Evolutionary conservation across 2,329 filamentous ascomycete species (phyloP).

Genomic region (Fusarium irregulare): DNA sequence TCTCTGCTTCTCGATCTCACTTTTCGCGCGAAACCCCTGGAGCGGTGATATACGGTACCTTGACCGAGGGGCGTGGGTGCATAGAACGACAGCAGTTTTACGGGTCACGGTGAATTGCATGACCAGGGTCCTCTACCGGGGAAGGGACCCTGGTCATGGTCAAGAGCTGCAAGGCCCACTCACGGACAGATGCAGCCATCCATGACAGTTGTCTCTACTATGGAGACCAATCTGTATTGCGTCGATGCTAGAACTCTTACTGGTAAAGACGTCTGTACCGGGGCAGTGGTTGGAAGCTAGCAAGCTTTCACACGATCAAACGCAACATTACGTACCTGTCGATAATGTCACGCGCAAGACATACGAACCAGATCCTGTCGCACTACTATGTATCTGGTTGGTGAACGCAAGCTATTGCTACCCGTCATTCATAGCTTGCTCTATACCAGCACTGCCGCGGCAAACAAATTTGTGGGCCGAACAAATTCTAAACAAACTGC

Average conservation of each 20-base stretch:
- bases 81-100: constrained; percentile 39
- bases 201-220: constrained; percentile 41
- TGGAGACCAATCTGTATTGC: constrained; percentile 38
- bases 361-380: constrained; percentile 34
- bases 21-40: constrained; percentile 24
- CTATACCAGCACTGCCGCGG: constrained; percentile 39
- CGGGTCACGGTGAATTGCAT: constrained; percentile 39
- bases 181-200: constrained; percentile 42
- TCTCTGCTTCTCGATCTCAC: constrained; percentile 3
- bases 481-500: neutral
- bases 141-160: constrained; percentile 37
- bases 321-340: constrained; percentile 40
- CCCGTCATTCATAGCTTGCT: constrained; percentile 5
- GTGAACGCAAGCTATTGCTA: constrained; percentile 4
- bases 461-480: constrained; percentile 6
- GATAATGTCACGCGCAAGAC: constrained; percentile 38
- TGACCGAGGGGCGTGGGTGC: constrained; percentile 39
- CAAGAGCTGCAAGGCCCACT: constrained; percentile 44
- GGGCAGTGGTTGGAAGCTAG: constrained; percentile 41
- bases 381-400: constrained; percentile 25
- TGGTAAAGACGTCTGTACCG: constrained; percentile 44
- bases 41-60: constrained; percentile 43
- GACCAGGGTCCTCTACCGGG: constrained; percentile 39
- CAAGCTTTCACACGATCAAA: constrained; percentile 39
- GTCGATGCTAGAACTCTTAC: constrained; percentile 38